A percentile compares a stretch with the other conserved stretches of the same genome.
These are phyloP conservation scores for Metschnikowia picachoensis DNA, from an alignment of 805 yeast species.

Conservation along the genomic window DNA sequence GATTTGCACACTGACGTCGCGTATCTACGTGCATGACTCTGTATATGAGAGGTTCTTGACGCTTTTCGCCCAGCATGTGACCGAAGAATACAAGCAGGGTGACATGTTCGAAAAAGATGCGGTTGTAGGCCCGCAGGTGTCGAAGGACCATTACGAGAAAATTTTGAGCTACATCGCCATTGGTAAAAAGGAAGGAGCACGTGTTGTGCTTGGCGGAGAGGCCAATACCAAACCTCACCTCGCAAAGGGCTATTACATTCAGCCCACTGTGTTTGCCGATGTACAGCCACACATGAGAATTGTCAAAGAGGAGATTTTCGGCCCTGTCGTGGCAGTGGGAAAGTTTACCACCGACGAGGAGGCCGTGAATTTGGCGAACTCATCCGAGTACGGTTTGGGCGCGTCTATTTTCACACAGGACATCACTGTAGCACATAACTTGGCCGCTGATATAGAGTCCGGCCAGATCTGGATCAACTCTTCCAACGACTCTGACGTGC, in stretches of 20 bases:
- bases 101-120: conserved; percentile 45
- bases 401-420: conserved; percentile 75
- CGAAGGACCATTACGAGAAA: conserved; percentile 53
- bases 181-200: conserved; percentile 45
- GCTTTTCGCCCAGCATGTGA: conserved; percentile 43
- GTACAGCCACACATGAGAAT: conserved; percentile 62
- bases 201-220: conserved; percentile 39
- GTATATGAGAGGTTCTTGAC: conserved; percentile 52
- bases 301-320: conserved; percentile 80
- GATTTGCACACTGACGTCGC: conserved; percentile 64
- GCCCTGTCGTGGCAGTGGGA: conserved; percentile 74
- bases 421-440: conserved; percentile 58
- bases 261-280: conserved; percentile 75
- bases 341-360: conserved; percentile 66
- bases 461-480: conserved; percentile 72
- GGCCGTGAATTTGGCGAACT: conserved; percentile 66
- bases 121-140: conserved; percentile 61
- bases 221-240: conserved; percentile 35
- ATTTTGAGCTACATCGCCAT: conserved; percentile 41
- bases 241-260: conserved; percentile 58
- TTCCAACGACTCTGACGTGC: conserved; percentile 59
- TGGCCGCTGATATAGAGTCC: conserved; percentile 58
- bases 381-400: conserved; percentile 74
- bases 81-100: conserved; percentile 52
- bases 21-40: conserved; percentile 54